Percentiles rank a stretch among this genome's conserved stretches.
These are phyloP conservation scores for Trichosporon sp. DNA, from an alignment of 1,284 basidiomycete species.

Conservation along the genomic window DNA sequence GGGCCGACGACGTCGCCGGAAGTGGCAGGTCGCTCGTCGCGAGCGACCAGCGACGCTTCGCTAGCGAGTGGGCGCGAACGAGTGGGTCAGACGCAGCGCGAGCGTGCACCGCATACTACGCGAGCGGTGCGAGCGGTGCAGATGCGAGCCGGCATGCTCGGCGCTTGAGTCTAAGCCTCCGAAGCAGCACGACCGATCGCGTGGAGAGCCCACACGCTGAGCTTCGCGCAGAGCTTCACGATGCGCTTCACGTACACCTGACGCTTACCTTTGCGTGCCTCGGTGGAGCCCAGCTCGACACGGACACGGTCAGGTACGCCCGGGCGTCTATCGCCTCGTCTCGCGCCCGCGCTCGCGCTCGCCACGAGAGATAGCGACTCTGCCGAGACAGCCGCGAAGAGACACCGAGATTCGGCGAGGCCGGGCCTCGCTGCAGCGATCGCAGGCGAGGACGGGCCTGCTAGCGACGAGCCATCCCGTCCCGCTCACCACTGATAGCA, in stretches of 20 bases:
- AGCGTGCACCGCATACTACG: not conserved
- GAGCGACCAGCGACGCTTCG: not conserved
- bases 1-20: not conserved
- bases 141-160: not conserved
- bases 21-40: not conserved
- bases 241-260: no score
- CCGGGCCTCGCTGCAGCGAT: not conserved
- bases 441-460: not conserved
- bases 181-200: not conserved
- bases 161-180: not conserved
- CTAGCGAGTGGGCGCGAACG: not conserved
- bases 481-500: not conserved
- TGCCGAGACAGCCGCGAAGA: not conserved
- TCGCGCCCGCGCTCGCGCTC: no score
- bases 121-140: not conserved
- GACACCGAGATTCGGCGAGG: not conserved
- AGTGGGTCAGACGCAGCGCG: not conserved
- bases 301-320: not conserved
- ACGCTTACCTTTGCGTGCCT: not conserved
- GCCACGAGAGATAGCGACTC: not conserved
- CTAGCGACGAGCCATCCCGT: not conserved
- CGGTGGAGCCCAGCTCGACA: not conserved
- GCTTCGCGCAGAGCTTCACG: not conserved
- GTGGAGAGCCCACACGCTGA: not conserved
- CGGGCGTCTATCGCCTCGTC: not conserved